Base-by-base conservation (phyloP, 495 filamentous ascomycete genomes). In the Aspergillus sparsus region DNA sequence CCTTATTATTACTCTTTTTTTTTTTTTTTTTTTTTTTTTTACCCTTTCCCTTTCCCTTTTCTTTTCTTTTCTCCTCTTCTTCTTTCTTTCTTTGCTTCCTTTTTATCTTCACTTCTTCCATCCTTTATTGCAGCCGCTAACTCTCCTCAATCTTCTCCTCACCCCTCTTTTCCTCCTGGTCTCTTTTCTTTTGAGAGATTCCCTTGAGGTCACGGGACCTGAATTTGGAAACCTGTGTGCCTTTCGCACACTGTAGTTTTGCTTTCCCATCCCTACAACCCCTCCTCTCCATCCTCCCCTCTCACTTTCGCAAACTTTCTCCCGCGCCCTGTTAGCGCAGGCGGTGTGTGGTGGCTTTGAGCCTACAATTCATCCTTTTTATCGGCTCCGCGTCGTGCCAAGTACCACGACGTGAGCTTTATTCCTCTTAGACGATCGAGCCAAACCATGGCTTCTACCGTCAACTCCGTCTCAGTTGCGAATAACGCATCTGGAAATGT, bases 401-500 rank as follows among this genome's bases (percentile, higher is more conserved):
- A 73, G 71, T 75, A 68, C 69, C 66, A 75, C 76, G 70, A 74
- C 72, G 64, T 67, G 70, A 76, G 72, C 66, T 67, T 49, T 45
- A 33, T 64, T 66, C 62, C 66, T 42, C 61, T 66, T 66, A 67
- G 66, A 66, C 62, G 37, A 65, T 64, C 58, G 58, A 73, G 70
- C 72, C 68, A 71, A 70, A 60, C 13, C 50, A 82, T 82, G 79
- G 77, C 80, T 69, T 81, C 82, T 57, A 75, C 79, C 53, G 64
- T 82, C 66, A 79, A 77, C 61, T 76, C 77, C 50, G 66, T 68
- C 49, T 68, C 74, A 31, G 70, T 74, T 63, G 70, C 71, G 45
- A 85, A 81, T 68, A 80, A 74, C 60, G 70, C 75, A 49, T 71
- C 80, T 61, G 76, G 74, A 63, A 83, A 80, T 72, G 72, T 73